Percentiles rank a stretch among this genome's conserved stretches.
Evolutionary conservation across 2,329 filamentous ascomycete genomes (phyloP).

Genomic region (Amphichorda felina): DNA sequence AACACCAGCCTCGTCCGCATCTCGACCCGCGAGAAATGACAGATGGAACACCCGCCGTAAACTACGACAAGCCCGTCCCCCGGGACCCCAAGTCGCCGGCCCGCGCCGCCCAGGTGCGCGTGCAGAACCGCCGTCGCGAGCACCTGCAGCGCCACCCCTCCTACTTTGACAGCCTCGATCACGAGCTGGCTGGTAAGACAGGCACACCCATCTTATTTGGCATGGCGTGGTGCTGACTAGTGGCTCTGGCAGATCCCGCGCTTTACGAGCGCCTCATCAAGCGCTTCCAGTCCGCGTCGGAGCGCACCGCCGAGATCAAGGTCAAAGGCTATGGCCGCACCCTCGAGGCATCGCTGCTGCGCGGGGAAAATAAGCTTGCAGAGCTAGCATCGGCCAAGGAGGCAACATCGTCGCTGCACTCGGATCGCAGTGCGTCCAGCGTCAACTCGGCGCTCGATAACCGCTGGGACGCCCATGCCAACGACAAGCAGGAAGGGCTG

Average conservation of each 20-base stretch:
- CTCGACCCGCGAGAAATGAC: not conserved
- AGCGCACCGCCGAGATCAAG: slow-evolving; percentile 62
- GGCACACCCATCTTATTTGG: not conserved
- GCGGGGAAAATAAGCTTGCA: slow-evolving; percentile 66
- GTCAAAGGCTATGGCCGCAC: slow-evolving; percentile 68
- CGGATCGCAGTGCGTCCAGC: slow-evolving; percentile 26
- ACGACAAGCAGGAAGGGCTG: slow-evolving; percentile 49
- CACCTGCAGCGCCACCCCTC: slow-evolving; percentile 62
- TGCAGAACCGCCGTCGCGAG: slow-evolving; percentile 67
- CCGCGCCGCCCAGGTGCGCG: slow-evolving; percentile 33
- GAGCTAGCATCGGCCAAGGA: slow-evolving; percentile 13
- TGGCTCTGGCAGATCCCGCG: slow-evolving; percentile 48
- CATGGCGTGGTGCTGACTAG: not conserved
- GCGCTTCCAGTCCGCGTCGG: slow-evolving; percentile 59
- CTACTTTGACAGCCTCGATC: slow-evolving; percentile 51
- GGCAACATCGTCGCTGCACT: not conserved
- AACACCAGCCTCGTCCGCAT: no score
- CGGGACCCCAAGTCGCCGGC: slow-evolving; percentile 18
- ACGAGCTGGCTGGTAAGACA: slow-evolving; percentile 38
- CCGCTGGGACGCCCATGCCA: slow-evolving; percentile 15
- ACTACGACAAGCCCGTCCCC: slow-evolving; percentile 2
- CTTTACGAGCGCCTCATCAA: slow-evolving; percentile 74
- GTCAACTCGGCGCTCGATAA: not conserved
- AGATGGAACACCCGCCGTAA: not conserved
- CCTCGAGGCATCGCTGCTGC: slow-evolving; percentile 64